phyloP scores from a whole-genome alignment of 78 protist genomes.

The Tieghemostelium lacteum region DNA sequence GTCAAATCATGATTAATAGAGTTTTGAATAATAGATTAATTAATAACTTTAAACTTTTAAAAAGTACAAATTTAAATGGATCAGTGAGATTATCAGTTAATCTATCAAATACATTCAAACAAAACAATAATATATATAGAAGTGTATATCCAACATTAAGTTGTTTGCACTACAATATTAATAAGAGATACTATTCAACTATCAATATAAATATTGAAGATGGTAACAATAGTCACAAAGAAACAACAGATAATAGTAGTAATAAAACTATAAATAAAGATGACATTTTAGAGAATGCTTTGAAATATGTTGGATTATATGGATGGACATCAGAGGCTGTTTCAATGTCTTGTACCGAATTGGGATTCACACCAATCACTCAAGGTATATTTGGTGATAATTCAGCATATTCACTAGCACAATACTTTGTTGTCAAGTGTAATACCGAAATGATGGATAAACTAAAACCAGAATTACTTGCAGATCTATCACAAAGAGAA shows the following conservation, averaged over 20 bases:
- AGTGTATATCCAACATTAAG: not conserved
- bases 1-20: no score
- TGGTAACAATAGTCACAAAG: not conserved
- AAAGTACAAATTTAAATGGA: no score
- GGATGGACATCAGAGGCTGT: constrained; percentile 67
- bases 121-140: no score
- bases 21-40: no score
- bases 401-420: constrained; percentile 53
- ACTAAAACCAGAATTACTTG: not conserved
- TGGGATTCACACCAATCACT: constrained; percentile 34
- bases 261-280: not conserved
- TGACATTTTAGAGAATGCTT: constrained; percentile 24
- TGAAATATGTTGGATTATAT: constrained; percentile 32
- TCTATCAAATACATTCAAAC: not conserved
- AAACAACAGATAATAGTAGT: not conserved
- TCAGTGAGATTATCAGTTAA: not conserved
- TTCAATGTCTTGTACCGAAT: constrained; percentile 39
- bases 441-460: constrained; percentile 13
- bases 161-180: no score
- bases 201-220: not conserved
- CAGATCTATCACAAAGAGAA: constrained; percentile 22
- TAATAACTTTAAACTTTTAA: no score
- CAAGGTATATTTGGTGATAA: constrained; percentile 53
- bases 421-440: constrained; percentile 39
- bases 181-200: not conserved